Percentiles rank a stretch among this genome's conserved stretches.
These are phyloP conservation scores for Xylaria sp. DNA, from an alignment of 2,329 filamentous ascomycete species.

Conservation along the genomic window DNA sequence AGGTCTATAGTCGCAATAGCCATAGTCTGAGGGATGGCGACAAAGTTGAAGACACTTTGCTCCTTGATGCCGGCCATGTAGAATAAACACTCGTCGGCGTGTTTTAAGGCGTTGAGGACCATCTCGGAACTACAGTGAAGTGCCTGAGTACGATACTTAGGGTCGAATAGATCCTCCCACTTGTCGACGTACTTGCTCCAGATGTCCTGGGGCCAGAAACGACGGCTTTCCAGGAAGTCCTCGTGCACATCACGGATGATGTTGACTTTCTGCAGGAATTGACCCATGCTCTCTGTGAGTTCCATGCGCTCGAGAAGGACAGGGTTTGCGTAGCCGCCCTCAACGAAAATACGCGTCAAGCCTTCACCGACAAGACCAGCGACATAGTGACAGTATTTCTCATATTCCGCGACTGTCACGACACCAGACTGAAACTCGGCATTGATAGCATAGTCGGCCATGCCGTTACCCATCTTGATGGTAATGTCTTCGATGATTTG, in stretches of 20 bases:
- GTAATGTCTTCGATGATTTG: constrained; percentile 93
- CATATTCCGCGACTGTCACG: constrained; percentile 86
- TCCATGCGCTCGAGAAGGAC: constrained; percentile 81
- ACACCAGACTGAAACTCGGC: constrained; percentile 83
- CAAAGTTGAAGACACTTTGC: constrained; percentile 99
- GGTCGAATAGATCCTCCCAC: constrained; percentile 90
- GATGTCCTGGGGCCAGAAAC: constrained; percentile 96
- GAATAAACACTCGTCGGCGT: constrained; percentile 93
- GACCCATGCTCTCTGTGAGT: constrained; percentile 94
- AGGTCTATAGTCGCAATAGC: constrained; percentile 94
- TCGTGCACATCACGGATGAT: constrained; percentile 96
- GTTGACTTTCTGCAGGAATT: constrained; percentile 98
- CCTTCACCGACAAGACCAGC: constrained; percentile 98
- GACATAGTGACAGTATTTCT: constrained; percentile 97
- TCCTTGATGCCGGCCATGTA: constrained; percentile 96
- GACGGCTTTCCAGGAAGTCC: constrained; percentile 85
- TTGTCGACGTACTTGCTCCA: constrained; percentile 95
- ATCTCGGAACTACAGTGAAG: constrained; percentile 91
- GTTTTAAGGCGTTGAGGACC: constrained; percentile 87
- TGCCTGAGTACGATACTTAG: constrained; percentile 79
- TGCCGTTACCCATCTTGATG: constrained; percentile 94
- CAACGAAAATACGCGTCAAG: constrained; percentile 88
- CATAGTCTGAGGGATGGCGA: constrained; percentile 96
- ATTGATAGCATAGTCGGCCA: constrained; percentile 94
- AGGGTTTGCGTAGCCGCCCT: constrained; percentile 86